Conservation (phyloP, 179 eudicot genomes). For the Sideroxylon spinosum region DNA sequence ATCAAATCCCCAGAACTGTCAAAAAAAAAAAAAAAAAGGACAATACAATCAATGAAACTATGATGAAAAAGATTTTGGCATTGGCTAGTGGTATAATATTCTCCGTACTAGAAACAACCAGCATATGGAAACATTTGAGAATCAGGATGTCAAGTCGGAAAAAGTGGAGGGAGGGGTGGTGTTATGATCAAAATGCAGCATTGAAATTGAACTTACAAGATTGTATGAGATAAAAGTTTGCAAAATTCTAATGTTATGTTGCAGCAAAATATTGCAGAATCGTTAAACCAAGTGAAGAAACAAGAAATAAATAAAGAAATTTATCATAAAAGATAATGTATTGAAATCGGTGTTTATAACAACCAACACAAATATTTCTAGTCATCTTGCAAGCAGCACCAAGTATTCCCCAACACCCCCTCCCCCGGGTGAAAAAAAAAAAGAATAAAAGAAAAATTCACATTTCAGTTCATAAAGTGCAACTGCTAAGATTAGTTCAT, state of each 20-base stretch:
- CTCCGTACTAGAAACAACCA: neutral
- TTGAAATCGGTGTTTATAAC: too few species aligned
- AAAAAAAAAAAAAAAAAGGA: neutral
- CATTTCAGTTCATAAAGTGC: neutral
- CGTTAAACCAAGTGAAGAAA: too few species aligned
- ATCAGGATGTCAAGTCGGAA: neutral
- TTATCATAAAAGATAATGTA: neutral
- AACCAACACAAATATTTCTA: neutral
- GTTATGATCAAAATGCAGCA: neutral
- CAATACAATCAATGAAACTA: neutral
- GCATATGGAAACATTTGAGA: neutral
- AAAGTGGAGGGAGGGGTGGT: neutral
- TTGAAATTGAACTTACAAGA: neutral
- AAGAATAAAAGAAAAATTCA: too few species aligned
- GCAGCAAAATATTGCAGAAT: constrained; percentile 1
- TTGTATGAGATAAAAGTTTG: neutral
- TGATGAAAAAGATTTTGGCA: neutral
- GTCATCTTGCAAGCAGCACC: neutral
- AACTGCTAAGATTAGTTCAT: neutral
- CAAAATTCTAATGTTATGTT: neutral
- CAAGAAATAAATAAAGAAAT: neutral
- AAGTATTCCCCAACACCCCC: too few species aligned
- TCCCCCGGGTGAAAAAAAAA: too few species aligned
- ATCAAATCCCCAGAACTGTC: neutral
- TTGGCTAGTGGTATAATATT: neutral